These are phyloP conservation scores for Starmerella apis DNA, from an alignment of 805 yeast species.

Conservation along the genomic window DNA sequence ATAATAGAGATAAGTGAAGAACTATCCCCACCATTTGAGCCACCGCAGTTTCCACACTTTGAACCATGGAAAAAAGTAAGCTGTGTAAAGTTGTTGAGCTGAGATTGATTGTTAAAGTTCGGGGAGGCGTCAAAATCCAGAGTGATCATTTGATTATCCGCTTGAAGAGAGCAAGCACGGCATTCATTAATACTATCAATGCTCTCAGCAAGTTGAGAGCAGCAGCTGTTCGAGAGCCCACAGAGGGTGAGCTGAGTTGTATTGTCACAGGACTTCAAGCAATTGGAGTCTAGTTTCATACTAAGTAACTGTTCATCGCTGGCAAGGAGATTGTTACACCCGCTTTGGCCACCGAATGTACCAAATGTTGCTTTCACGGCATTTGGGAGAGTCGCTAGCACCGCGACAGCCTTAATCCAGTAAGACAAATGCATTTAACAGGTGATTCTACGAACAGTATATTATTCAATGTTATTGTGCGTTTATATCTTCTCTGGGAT, in stretches of 20 bases:
- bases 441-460: neutral
- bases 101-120: slow-evolving; percentile 14
- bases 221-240: slow-evolving; percentile 11
- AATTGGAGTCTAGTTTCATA: slow-evolving; percentile 13
- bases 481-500: neutral
- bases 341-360: neutral
- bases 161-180: slow-evolving; percentile 18
- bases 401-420: neutral
- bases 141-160: slow-evolving; percentile 12
- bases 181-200: slow-evolving; percentile 13
- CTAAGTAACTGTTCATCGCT: slow-evolving; percentile 7
- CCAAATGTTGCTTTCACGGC: slow-evolving; percentile 2
- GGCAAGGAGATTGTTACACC: slow-evolving; percentile 2
- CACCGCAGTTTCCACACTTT: slow-evolving; percentile 9
- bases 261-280: slow-evolving; percentile 10
- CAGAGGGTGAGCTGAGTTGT: slow-evolving; percentile 18
- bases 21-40: neutral
- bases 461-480: neutral
- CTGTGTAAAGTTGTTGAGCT: slow-evolving; percentile 22
- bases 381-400: neutral
- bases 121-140: slow-evolving; percentile 18
- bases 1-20: neutral
- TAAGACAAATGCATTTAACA: neutral
- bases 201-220: neutral
- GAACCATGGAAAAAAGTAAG: slow-evolving; percentile 15